Percentiles rank a stretch among this genome's conserved stretches.
Evolutionary conservation across 805 yeast species (phyloP).

Genomic region (Lipomyces orientalis): DNA sequence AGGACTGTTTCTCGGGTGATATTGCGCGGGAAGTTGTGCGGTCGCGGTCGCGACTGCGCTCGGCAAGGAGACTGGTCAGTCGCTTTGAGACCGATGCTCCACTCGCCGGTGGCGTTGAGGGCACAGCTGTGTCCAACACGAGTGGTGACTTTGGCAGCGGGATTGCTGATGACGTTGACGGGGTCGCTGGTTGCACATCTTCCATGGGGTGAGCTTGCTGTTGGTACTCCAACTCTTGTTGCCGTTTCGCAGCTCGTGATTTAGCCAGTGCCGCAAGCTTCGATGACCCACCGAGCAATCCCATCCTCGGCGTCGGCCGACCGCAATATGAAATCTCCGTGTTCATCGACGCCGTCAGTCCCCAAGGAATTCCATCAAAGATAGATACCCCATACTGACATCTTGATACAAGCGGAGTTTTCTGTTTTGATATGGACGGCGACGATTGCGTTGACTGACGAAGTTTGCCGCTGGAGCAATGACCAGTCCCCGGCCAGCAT

Average conservation of each 20-base stretch:
- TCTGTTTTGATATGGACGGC: neutral
- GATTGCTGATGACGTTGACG: neutral
- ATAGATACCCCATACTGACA: slow-evolving; percentile 15
- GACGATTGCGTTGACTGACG: neutral
- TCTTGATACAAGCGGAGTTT: neutral
- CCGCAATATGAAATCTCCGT: slow-evolving; percentile 13
- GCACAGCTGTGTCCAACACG: slow-evolving; percentile 5
- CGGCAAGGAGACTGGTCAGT: slow-evolving; percentile 10
- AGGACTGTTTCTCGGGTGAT: slow-evolving; percentile 7
- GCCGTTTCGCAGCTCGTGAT: slow-evolving; percentile 44
- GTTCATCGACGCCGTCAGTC: slow-evolving; percentile 6
- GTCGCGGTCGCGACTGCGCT: slow-evolving; percentile 9
- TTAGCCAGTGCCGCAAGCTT: slow-evolving; percentile 58
- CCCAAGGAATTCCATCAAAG: slow-evolving; percentile 30
- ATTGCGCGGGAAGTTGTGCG: slow-evolving; percentile 3
- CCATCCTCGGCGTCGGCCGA: slow-evolving; percentile 10
- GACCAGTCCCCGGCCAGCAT: slow-evolving; percentile 2
- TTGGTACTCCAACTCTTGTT: slow-evolving; percentile 15
- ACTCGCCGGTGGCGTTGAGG: neutral
- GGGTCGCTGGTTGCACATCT: slow-evolving; percentile 2
- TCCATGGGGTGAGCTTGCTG: slow-evolving; percentile 15
- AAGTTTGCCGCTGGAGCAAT: neutral
- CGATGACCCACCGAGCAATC: slow-evolving; percentile 43
- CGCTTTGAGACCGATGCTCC: slow-evolving; percentile 8
- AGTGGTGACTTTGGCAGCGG: neutral